phyloP scores from a whole-genome alignment of 495 filamentous ascomycete genomes.

The Neurospora tetraspora region DNA sequence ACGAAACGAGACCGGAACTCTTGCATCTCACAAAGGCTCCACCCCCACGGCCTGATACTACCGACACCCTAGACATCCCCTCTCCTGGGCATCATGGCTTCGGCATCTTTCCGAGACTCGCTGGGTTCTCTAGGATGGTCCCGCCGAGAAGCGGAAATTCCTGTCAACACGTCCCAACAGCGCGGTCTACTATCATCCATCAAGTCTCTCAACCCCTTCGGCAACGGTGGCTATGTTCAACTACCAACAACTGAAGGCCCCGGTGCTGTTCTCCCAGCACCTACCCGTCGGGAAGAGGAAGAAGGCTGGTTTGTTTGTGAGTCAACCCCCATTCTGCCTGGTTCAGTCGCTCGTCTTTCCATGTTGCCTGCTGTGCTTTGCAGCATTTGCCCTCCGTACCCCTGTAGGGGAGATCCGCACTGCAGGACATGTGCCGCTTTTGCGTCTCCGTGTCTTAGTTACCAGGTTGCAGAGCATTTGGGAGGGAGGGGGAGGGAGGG shows the following conservation, averaged over 20 bases:
- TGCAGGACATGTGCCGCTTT: slow-evolving; percentile 29
- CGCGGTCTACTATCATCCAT: slow-evolving; percentile 71
- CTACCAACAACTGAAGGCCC: slow-evolving; percentile 77
- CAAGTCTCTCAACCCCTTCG: slow-evolving; percentile 82
- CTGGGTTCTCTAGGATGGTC: slow-evolving; percentile 95
- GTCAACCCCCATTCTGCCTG: slow-evolving; percentile 34
- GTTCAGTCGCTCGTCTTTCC: slow-evolving; percentile 5
- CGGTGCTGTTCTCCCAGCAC: slow-evolving; percentile 79
- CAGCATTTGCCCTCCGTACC: slow-evolving; percentile 19
- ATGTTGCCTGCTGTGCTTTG: slow-evolving; percentile 14
- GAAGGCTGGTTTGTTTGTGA: slow-evolving; percentile 93
- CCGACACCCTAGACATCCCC: background rate
- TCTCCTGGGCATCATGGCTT: slow-evolving; percentile 62
- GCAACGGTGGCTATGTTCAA: slow-evolving; percentile 78
- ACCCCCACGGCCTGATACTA: background rate
- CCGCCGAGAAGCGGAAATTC: slow-evolving; percentile 69
- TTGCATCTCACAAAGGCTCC: background rate
- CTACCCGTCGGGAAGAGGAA: slow-evolving; percentile 82
- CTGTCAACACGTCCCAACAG: slow-evolving; percentile 63
- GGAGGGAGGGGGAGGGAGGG: background rate
- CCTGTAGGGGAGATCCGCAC: slow-evolving; percentile 13
- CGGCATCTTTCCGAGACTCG: slow-evolving; percentile 79
- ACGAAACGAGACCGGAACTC: background rate
- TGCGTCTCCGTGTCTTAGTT: slow-evolving; percentile 29
- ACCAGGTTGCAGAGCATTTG: background rate